Conservation (phyloP, 495 filamentous ascomycete genomes). For the Neurospora intermedia region DNA sequence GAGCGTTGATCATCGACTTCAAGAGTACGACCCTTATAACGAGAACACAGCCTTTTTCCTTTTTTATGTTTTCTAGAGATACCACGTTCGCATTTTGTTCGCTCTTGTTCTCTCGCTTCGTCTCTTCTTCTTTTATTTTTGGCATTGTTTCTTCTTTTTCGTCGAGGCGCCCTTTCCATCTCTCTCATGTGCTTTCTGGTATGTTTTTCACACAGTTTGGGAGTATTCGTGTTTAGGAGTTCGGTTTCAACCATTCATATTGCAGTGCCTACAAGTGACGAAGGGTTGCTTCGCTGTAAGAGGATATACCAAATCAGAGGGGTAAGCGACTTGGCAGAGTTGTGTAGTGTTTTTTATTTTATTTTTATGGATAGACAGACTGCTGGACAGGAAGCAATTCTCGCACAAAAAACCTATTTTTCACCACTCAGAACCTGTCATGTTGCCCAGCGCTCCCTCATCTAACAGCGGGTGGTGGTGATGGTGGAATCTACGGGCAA, state of each 20-base stretch:
- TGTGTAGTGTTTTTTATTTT: neutral
- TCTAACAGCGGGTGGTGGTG: neutral
- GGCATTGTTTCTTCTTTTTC: neutral
- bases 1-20: neutral
- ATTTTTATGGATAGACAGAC: neutral
- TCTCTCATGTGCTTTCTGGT: slow-evolving; percentile 4
- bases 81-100: neutral
- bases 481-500: neutral
- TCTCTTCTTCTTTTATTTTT: neutral
- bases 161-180: neutral
- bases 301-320: neutral
- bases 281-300: neutral
- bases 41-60: neutral
- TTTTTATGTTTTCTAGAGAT: neutral
- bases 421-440: neutral
- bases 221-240: neutral
- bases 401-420: neutral
- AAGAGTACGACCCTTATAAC: neutral
- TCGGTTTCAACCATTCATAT: neutral
- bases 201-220: slow-evolving; percentile 3
- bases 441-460: neutral
- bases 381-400: neutral
- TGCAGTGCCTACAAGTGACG: neutral
- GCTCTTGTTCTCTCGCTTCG: neutral
- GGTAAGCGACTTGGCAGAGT: neutral